Evolutionary conservation across 352 stramenopile species (phyloP), one percentile per base, ranked within the genome.

Genomic region (Globisporangium spinosum): DNA sequence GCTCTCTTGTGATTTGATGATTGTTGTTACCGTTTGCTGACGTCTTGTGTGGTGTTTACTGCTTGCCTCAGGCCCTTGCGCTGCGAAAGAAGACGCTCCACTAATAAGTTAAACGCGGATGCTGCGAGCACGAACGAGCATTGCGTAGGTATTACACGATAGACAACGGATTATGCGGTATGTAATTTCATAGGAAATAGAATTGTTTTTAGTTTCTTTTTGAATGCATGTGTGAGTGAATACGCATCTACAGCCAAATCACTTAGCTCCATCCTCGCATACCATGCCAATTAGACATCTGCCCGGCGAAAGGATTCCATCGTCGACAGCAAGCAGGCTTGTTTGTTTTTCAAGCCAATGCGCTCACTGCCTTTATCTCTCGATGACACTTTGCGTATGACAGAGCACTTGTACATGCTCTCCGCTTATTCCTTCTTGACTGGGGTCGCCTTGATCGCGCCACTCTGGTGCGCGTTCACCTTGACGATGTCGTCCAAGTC

Each of bases 391-490:
- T 25, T 43, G n/a, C 17, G 20, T 38, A 12, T 20, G 27, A 43
- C 15, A 40, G 4, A 7, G 17, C 22, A 27, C 22, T 43, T 2
- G 54, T 15, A 1, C 20, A n/a, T 12, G 35, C 38, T 68, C 34
- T 22, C 68, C 29, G 63, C 53, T 65, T 82, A 81, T 17, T 87
- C 63, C 61, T 90, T 89, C 76, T 84, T 87, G 40, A 75, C 49
- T 7, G 79, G 67, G 45, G 83, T 85, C 40, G 77, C 75, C 70
- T 91, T 92, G 32, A 91, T 91, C 27, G 70, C 47, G 62, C 86
- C 86, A 68, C 81, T 91, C 66, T 91, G 64, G 71, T 94, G 83
- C 45, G 90, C 86, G 53, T 94, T 89, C 62, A 94, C 86, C 70
- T 91, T 91, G 32, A 78, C 80, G 12, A 89, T 68, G 12, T 83